These are phyloP conservation scores for Sporothrix schenckii DNA, from an alignment of 2,329 filamentous ascomycete species.

Conservation along the genomic window DNA sequence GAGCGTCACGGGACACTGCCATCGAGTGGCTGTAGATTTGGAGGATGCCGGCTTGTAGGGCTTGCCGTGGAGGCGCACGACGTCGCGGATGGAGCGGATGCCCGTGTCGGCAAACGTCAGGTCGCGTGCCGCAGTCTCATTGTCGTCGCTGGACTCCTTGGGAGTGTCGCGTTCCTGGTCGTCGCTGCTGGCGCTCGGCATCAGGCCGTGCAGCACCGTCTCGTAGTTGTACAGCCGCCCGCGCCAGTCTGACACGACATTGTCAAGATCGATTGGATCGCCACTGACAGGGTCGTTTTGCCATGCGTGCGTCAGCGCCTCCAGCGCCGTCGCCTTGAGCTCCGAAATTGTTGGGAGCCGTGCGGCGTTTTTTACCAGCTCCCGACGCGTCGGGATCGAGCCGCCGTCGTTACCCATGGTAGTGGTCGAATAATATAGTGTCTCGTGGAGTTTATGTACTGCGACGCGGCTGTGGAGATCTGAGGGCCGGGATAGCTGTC, in stretches of 20 bases:
- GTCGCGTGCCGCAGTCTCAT: constrained; percentile 47
- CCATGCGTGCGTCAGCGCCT: constrained; percentile 87
- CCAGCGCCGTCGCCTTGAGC: constrained; percentile 83
- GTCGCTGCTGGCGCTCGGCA: constrained; percentile 55
- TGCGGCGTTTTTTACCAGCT: constrained; percentile 92
- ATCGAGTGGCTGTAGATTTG: constrained; percentile 41
- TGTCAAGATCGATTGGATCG: constrained; percentile 66
- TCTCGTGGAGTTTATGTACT: neutral
- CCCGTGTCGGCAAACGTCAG: constrained; percentile 53
- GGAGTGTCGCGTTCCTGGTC: constrained; percentile 45
- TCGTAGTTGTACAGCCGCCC: constrained; percentile 96
- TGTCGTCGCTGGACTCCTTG: constrained; percentile 41
- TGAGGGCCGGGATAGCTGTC: neutral
- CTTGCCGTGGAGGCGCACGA: constrained; percentile 82
- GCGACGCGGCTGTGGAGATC: neutral
- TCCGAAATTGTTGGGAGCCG: constrained; percentile 80
- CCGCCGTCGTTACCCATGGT: constrained; percentile 96
- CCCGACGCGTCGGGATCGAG: constrained; percentile 90
- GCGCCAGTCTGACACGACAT: constrained; percentile 79
- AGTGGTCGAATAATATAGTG: neutral
- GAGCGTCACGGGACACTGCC: constrained; percentile 84
- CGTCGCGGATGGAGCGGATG: constrained; percentile 82
- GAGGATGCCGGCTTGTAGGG: constrained; percentile 37
- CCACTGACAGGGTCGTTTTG: constrained; percentile 84
- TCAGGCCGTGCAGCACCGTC: constrained; percentile 68